Evolutionary conservation across 192 early-diverging fungal species (phyloP).

Genomic region (Gonapodya prolifera): DNA sequence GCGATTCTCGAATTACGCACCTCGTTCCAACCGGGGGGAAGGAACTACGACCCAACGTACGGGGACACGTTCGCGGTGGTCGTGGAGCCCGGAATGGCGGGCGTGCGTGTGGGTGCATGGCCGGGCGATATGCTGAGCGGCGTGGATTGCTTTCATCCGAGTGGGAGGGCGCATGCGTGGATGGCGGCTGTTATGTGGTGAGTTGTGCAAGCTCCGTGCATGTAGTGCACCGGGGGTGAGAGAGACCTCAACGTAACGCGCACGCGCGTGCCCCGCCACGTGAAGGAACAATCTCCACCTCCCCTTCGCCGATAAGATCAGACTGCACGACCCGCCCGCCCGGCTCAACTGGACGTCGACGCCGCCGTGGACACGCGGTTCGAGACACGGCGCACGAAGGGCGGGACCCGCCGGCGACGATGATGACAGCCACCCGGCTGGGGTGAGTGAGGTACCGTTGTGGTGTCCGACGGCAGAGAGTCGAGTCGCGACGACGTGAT

Average conservation of each 20-base stretch:
- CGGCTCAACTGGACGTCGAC: neutral
- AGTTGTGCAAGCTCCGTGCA: neutral
- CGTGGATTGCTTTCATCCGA: slow-evolving; percentile 50
- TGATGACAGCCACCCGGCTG: neutral
- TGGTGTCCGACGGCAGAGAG: neutral
- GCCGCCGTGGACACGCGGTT: neutral
- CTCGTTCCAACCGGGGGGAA: slow-evolving; percentile 14
- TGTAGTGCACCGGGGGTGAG: neutral
- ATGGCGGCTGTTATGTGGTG: slow-evolving; percentile 20
- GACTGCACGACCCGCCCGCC: neutral
- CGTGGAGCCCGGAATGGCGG: slow-evolving; percentile 23
- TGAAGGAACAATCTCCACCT: neutral
- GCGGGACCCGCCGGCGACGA: no score
- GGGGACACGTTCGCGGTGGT: slow-evolving; percentile 29
- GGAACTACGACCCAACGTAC: neutral
- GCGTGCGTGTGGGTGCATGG: slow-evolving; percentile 22
- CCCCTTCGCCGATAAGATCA: neutral
- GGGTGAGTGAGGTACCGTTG: neutral
- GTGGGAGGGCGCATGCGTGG: slow-evolving; percentile 15
- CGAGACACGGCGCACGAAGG: neutral
- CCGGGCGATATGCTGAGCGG: slow-evolving; percentile 27
- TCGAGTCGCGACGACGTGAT: neutral
- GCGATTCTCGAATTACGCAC: slow-evolving; percentile 19
- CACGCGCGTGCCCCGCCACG: no score
- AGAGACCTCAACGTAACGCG: neutral